Conservation (phyloP, 129 eudicot genomes). For the Lactuca sativa region DNA sequence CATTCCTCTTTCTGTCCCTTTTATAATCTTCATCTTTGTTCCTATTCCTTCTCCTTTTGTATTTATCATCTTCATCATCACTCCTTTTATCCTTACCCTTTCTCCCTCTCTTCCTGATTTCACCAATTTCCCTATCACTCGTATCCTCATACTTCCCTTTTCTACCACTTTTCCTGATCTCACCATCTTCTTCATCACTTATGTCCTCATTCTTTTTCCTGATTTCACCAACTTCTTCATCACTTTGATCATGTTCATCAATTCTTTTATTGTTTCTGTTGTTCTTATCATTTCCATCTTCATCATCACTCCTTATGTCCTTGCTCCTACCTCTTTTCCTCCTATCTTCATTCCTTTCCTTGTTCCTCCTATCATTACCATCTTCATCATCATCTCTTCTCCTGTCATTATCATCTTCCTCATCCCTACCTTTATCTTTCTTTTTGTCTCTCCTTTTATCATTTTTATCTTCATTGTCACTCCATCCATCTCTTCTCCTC, state of each 20-base stretch:
- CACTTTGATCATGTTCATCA: constrained; percentile 11
- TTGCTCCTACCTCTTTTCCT: constrained; percentile 6
- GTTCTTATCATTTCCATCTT: constrained; percentile 15
- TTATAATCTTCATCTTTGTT: constrained; percentile 19
- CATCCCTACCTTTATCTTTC: neutral
- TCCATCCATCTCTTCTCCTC: constrained; percentile 14
- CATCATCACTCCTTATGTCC: constrained; percentile 5
- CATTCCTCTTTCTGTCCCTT: constrained; percentile 22
- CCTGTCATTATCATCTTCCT: constrained; percentile 2
- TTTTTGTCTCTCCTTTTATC: neutral
- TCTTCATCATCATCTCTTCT: constrained; percentile 12
- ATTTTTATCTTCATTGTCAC: constrained; percentile 8
- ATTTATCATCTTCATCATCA: constrained; percentile 37
- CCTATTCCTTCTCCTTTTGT: constrained; percentile 24
- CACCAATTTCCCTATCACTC: constrained; percentile 34
- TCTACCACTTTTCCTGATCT: constrained; percentile 15
- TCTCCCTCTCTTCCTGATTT: constrained; percentile 21
- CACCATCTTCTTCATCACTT: constrained; percentile 14
- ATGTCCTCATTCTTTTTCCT: constrained; percentile 7
- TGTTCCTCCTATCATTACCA: constrained; percentile 2
- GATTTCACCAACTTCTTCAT: constrained; percentile 34
- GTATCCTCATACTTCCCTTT: constrained; percentile 3
- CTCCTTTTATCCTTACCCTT: constrained; percentile 9
- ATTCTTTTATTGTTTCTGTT: constrained; percentile 8
- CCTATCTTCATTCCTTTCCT: neutral